A percentile compares a stretch with the other conserved stretches of the same genome.
These are phyloP conservation scores for Corymbia maculata DNA, from an alignment of 345 rosid genomes.

Conservation along the genomic window DNA sequence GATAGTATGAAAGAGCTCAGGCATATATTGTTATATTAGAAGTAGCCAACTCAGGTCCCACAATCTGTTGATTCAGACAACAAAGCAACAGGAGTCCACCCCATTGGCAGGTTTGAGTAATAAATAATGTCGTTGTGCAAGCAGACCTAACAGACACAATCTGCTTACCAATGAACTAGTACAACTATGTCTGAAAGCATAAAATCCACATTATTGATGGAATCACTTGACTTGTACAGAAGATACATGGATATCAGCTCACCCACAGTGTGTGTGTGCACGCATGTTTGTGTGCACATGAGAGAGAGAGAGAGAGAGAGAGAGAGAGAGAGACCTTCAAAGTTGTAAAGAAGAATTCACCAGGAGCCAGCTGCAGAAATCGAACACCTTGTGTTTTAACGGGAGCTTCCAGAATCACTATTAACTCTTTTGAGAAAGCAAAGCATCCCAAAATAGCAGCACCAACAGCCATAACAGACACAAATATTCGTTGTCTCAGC, in stretches of 20 bases:
- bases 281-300: background rate
- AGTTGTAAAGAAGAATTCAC: constrained; percentile 97
- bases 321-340: constrained; percentile 43
- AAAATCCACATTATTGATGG: background rate
- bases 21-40: background rate
- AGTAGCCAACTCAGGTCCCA: background rate
- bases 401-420: constrained; percentile 92
- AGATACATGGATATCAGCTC: background rate
- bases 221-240: background rate
- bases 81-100: background rate
- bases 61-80: background rate
- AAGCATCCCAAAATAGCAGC: constrained; percentile 92
- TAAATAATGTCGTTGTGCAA: background rate
- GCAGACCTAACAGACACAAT: background rate
- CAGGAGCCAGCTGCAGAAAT: constrained; percentile 93
- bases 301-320: background rate
- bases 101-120: background rate
- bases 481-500: constrained; percentile 77
- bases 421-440: constrained; percentile 78
- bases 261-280: background rate
- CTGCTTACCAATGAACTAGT: background rate
- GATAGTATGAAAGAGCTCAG: background rate
- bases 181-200: background rate
- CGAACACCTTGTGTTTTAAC: constrained; percentile 88
- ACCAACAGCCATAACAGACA: constrained; percentile 90